Conservation (phyloP, 164 flowering plant genomes). For the Vitis rupestris region DNA sequence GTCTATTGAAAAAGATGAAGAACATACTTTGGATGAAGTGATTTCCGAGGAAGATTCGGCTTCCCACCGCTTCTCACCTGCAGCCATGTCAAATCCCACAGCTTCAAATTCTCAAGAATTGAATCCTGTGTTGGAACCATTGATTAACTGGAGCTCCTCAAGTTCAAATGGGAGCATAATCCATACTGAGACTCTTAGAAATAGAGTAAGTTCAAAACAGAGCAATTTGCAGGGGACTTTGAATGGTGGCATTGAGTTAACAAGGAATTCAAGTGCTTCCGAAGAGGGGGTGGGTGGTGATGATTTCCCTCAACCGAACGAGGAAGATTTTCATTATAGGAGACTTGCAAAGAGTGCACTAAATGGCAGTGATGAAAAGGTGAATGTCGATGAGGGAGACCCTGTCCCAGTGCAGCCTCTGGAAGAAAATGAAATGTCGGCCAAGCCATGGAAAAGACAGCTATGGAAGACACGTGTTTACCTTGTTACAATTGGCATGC, state of each 20-base stretch:
- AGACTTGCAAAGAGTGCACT: constrained; percentile 10
- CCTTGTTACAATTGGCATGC: constrained; percentile 58
- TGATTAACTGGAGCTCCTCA: constrained; percentile 10
- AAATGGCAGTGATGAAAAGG: neutral
- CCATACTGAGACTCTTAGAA: constrained; percentile 40
- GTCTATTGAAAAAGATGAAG: constrained; percentile 53
- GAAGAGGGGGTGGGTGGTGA: too few relatives aligned
- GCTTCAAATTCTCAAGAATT: constrained; percentile 44
- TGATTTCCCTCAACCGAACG: too few relatives aligned
- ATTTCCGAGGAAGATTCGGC: constrained; percentile 47
- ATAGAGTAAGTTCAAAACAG: constrained; percentile 11
- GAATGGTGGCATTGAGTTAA: neutral
- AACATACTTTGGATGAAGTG: constrained; percentile 39
- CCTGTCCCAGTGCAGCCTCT: neutral
- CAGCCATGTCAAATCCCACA: constrained; percentile 65
- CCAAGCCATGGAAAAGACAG: constrained; percentile 36
- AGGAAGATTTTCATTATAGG: constrained; percentile 6
- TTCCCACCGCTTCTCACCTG: constrained; percentile 84
- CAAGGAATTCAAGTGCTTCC: neutral
- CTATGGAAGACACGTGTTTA: constrained; percentile 57
- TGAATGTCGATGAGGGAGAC: constrained; percentile 3
- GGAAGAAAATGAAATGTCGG: constrained; percentile 22
- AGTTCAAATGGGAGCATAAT: constrained; percentile 13
- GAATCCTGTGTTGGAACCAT: constrained; percentile 21
- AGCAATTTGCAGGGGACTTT: too few relatives aligned